Conservation (phyloP, 441 rosid species). For the Sinapis alba region DNA sequence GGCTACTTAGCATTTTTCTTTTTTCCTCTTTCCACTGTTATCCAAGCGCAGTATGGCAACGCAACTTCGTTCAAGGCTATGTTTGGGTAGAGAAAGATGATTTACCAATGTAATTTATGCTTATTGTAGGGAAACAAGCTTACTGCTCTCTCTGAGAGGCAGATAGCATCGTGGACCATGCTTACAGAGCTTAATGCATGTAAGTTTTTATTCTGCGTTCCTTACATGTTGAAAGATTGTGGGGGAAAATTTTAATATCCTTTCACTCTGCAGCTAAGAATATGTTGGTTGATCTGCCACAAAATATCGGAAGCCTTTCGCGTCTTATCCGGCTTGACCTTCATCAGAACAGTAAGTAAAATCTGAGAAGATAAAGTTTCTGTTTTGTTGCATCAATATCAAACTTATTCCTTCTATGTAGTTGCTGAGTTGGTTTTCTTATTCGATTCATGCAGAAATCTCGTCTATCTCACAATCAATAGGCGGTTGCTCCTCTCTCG, state of each 20-base stretch:
- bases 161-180: conserved; percentile 72
- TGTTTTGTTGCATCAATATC: not conserved
- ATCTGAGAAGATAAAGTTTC: conserved; percentile 16
- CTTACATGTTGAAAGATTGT: conserved; percentile 22
- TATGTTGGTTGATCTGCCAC: conserved; percentile 68
- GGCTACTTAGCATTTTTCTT: conserved; percentile 15
- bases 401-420: conserved; percentile 5
- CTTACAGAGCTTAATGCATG: conserved; percentile 87
- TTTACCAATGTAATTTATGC: conserved; percentile 27
- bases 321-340: conserved; percentile 89
- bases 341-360: conserved; percentile 85
- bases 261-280: conserved; percentile 66
- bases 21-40: conserved; percentile 15
- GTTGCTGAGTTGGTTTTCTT: conserved; percentile 21
- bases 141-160: conserved; percentile 52
- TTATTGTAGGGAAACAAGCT: conserved; percentile 83
- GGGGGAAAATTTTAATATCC: not conserved
- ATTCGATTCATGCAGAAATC: conserved; percentile 56
- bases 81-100: conserved; percentile 19
- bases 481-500: conserved; percentile 74
- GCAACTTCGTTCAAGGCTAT: not conserved
- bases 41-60: not conserved
- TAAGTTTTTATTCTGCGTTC: conserved; percentile 33
- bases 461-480: conserved; percentile 70
- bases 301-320: conserved; percentile 73